These are phyloP conservation scores for Peronospora belbahrii DNA, from an alignment of 352 stramenopile species.

Conservation along the genomic window DNA sequence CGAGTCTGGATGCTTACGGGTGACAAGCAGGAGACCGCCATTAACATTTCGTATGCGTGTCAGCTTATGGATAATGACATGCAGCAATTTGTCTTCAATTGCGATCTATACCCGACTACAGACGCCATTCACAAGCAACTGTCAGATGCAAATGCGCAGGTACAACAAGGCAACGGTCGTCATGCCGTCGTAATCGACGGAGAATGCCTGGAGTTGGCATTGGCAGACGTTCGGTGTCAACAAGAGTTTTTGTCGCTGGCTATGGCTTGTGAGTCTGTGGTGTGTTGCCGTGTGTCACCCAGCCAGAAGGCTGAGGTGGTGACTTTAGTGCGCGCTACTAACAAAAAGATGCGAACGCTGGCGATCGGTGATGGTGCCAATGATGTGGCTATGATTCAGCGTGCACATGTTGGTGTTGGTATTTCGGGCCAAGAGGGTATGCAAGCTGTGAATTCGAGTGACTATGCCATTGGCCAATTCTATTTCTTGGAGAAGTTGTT, in stretches of 20 bases:
- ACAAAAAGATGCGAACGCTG: conserved; percentile 62
- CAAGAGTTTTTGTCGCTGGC: conserved; percentile 59
- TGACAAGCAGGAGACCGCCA: conserved; percentile 91
- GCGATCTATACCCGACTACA: conserved; percentile 45
- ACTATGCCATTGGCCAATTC: conserved; percentile 98
- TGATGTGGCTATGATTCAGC: conserved; percentile 93
- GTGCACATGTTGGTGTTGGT: conserved; percentile 85
- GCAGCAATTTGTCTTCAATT: conserved; percentile 64
- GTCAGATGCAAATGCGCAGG: conserved; percentile 24
- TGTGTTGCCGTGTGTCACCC: conserved; percentile 77
- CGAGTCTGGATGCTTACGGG: conserved; percentile 92
- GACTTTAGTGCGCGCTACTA: conserved; percentile 42
- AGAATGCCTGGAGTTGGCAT: conserved; percentile 55
- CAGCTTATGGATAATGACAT: conserved; percentile 86
- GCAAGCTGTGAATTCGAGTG: conserved; percentile 94
- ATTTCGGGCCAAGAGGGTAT: conserved; percentile 89
- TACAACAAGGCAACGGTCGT: conserved; percentile 18
- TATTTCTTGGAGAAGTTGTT: conserved; percentile 91
- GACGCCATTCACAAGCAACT: conserved; percentile 37
- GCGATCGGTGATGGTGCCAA: conserved; percentile 91
- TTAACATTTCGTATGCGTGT: conserved; percentile 91
- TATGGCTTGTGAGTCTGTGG: conserved; percentile 63
- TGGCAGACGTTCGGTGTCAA: conserved; percentile 46
- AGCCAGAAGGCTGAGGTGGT: conserved; percentile 80
- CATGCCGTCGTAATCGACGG: conserved; percentile 65